A percentile compares a stretch with the other conserved stretches of the same genome.
phyloP scores from a whole-genome alignment of 306 rosid genomes.

The Cicer yamashitae region DNA sequence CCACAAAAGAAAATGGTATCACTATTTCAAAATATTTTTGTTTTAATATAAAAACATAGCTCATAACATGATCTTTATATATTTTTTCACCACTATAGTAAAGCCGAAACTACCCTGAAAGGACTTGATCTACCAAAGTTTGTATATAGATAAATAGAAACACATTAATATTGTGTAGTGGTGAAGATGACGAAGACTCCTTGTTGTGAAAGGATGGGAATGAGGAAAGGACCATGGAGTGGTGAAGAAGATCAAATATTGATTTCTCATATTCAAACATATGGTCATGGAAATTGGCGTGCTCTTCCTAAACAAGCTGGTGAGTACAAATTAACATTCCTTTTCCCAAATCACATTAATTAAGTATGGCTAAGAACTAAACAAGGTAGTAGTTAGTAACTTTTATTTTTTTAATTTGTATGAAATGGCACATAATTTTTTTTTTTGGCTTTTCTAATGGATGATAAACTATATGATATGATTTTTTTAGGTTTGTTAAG shows the following conservation, averaged over 20 bases:
- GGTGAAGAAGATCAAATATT: slow-evolving; percentile 81
- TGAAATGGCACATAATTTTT: not conserved
- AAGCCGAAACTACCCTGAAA: slow-evolving; percentile 40
- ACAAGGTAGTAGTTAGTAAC: too few species aligned
- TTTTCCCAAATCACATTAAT: too few species aligned
- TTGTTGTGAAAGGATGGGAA: slow-evolving; percentile 89
- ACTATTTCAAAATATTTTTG: slow-evolving; percentile 27
- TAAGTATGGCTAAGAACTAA: too few species aligned
- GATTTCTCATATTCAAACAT: slow-evolving; percentile 55
- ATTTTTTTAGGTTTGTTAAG: slow-evolving; percentile 70
- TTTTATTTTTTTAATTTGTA: not conserved
- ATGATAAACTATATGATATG: not conserved
- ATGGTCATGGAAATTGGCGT: slow-evolving; percentile 94
- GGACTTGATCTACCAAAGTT: slow-evolving; percentile 3
- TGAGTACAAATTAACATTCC: slow-evolving; percentile 30
- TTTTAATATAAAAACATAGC: slow-evolving; percentile 33
- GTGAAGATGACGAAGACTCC: slow-evolving; percentile 71
- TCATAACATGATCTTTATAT: not conserved
- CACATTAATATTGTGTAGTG: slow-evolving; percentile 7
- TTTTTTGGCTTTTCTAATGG: not conserved
- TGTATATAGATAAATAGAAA: not conserved
- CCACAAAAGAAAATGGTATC: slow-evolving; percentile 7
- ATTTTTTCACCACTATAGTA: not conserved
- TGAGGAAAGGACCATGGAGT: slow-evolving; percentile 96
- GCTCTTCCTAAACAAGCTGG: slow-evolving; percentile 98